phyloP scores from a whole-genome alignment of 2,329 filamentous ascomycete genomes.

The Camillea tinctor region DNA sequence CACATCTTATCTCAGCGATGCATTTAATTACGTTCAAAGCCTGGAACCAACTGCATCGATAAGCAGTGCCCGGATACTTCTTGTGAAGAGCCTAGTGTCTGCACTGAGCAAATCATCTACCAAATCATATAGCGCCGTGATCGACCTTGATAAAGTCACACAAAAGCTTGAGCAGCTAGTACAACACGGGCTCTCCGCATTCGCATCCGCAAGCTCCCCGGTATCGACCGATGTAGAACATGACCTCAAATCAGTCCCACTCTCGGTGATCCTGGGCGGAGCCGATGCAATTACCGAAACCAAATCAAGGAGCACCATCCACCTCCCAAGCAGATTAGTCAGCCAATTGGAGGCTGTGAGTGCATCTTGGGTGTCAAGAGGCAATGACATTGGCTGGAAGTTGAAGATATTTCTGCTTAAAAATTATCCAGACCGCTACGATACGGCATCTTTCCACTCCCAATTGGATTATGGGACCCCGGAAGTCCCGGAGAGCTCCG shows the following conservation, averaged over 20 bases:
- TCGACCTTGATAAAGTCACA: constrained; percentile 14
- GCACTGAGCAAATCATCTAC: constrained; percentile 17
- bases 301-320: constrained; percentile 13
- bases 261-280: constrained; percentile 24
- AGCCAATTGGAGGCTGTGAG: constrained; percentile 22
- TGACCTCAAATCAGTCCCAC: constrained; percentile 11
- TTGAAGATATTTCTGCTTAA: constrained; percentile 28
- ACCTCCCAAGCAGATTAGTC: constrained; percentile 21
- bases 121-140: constrained; percentile 11
- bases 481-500: constrained; percentile 19
- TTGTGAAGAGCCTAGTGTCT: constrained; percentile 25
- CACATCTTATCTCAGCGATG: constrained; percentile 23
- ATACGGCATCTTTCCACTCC: constrained; percentile 13
- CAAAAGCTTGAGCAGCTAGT: constrained; percentile 25
- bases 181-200: constrained; percentile 19
- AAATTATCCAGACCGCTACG: constrained; percentile 22
- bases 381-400: constrained; percentile 28
- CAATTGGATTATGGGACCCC: constrained; percentile 20
- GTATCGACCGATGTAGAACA: constrained; percentile 7
- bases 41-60: constrained; percentile 12
- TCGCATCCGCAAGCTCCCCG: constrained; percentile 19
- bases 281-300: constrained; percentile 20
- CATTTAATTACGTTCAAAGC: constrained; percentile 22
- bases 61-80: constrained; percentile 19
- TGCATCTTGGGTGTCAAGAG: constrained; percentile 15